Base-by-base conservation (phyloP, 139 green algal species). In the Zygnema cylindricum region DNA sequence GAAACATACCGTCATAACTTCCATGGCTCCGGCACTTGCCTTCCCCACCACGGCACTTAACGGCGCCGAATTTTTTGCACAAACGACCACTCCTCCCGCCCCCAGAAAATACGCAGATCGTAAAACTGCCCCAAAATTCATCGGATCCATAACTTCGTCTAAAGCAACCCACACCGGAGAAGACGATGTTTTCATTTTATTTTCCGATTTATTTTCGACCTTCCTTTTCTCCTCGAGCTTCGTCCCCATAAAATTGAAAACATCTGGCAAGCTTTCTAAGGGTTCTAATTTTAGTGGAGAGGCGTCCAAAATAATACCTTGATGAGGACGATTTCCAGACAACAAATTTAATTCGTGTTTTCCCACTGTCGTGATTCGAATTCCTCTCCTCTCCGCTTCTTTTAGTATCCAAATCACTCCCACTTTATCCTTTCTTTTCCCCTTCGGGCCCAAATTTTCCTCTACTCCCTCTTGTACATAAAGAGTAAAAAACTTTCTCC, bases 311-410 rank as follows among this genome's bases (percentile, higher is more conserved):
- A 92, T 73, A 63, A 92, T 1, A 0, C 88, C 88, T 49, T 97
- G 94, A 90, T 97, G 96, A 0, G 94, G 94, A 22, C 95, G 82
- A 94, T 98, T 96, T 84, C 94, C 91, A 0, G 92, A 83, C 73
- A 98, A 63, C 81, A 98, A 90, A 92, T 98, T 98, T 30, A 98
- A 93, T 57, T 97, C 94, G 81, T 98, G 96, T 89, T 98, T 96
- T 55, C 42, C 69, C 55, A 40, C 39, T 38, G 11, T 1, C 3
- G 25, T 16, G 30, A 43, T n/a, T n/a, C 35, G n/a, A 40, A 86
- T 69, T 16, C 82, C 82, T 1, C 21, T 25, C 36, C 30, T 35
- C 40, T 63, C 82, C 39, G 87, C 87, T 55, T 63, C 42, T 1
- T 30, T 21, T 23, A 90, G 1, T 55, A 76, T n/a, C 54, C 33